Conservation (phyloP, 2,329 filamentous ascomycete species). For the Trichoderma pleuroti region DNA sequence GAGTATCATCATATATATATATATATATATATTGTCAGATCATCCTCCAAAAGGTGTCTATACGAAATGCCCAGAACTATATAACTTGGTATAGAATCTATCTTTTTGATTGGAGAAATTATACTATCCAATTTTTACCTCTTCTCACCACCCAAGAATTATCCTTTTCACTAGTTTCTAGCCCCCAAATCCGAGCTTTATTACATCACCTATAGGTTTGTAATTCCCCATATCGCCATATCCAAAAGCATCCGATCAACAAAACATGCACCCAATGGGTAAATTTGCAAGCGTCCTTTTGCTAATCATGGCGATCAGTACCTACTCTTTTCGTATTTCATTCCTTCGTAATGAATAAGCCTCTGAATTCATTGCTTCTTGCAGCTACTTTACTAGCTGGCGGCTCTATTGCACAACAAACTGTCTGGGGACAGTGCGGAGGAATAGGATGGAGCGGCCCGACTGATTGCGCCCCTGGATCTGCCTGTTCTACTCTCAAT, state of each 20-base stretch:
- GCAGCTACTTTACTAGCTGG: neutral
- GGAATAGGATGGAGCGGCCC: neutral
- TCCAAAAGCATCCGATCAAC: neutral
- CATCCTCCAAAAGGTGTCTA: neutral
- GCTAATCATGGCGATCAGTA: neutral
- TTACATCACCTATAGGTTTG: neutral
- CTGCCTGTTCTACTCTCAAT: neutral
- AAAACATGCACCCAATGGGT: neutral
- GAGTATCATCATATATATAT: too few relatives aligned
- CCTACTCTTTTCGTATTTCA: neutral
- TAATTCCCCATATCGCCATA: neutral
- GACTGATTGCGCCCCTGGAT: neutral
- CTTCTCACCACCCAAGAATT: neutral
- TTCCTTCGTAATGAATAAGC: neutral
- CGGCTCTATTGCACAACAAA: neutral
- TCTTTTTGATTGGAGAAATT: neutral
- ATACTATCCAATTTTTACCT: neutral
- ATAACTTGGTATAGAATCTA: neutral
- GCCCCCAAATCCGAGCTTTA: neutral
- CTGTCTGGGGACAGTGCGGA: constrained; percentile 9
- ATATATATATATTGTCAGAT: neutral
- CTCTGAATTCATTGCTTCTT: neutral
- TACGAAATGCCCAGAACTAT: neutral
- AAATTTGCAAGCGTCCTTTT: neutral
- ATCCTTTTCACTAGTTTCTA: neutral